phyloP scores from a whole-genome alignment of 371 early-diverging fungal genomes.

The Thermomucor indicae-seudaticae region DNA sequence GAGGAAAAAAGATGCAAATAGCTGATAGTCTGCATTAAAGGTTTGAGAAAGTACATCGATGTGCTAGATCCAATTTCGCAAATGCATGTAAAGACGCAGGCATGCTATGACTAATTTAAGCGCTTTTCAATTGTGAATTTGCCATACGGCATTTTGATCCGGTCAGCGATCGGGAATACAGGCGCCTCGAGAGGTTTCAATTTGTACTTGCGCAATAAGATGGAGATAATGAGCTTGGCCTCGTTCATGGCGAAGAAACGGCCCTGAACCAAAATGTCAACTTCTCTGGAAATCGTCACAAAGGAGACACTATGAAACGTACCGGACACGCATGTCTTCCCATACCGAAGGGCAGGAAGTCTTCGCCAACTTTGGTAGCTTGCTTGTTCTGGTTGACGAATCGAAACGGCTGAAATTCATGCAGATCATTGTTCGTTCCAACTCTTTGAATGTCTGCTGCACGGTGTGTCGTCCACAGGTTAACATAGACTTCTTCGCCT shows the following conservation, averaged over 20 bases:
- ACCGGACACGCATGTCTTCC: constrained; percentile 39
- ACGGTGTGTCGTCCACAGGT: constrained; percentile 17
- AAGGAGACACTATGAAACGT: background rate
- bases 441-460: constrained; percentile 1
- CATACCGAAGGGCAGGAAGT: constrained; percentile 47
- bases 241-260: constrained; percentile 29
- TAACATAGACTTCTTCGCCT: constrained; percentile 19
- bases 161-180: constrained; percentile 2
- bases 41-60: too few species aligned
- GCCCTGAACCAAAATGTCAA: background rate
- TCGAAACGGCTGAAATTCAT: constrained; percentile 41
- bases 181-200: constrained; percentile 2
- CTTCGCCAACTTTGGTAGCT: constrained; percentile 34
- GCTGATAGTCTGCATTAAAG: too few species aligned
- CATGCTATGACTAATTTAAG: too few species aligned
- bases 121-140: constrained; percentile 2
- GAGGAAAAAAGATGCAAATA: too few species aligned
- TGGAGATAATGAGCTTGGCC: constrained; percentile 17
- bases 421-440: constrained; percentile 13
- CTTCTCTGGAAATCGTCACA: background rate
- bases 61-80: too few species aligned
- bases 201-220: constrained; percentile 16
- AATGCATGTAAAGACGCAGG: too few species aligned
- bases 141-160: constrained; percentile 2
- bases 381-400: constrained; percentile 34